Percentiles rank a stretch among this genome's conserved stretches.
phyloP scores from a whole-genome alignment of 768 basidiomycete genomes.

The Lactarius hengduanensis region DNA sequence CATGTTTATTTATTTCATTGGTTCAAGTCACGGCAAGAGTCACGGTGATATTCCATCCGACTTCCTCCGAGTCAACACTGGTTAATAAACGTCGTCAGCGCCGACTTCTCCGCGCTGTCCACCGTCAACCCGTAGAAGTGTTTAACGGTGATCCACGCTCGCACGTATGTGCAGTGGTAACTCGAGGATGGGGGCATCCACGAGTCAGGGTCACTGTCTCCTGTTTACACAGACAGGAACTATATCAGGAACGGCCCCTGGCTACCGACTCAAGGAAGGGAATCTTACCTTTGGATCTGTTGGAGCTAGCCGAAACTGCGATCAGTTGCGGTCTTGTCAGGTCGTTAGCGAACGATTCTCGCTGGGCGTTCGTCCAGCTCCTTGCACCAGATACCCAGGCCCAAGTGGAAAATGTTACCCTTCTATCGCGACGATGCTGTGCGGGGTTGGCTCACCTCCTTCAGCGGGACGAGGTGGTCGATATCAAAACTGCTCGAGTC shows the following conservation, averaged over 20 bases:
- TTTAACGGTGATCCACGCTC: constrained; percentile 53
- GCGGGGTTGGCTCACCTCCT: constrained; percentile 39
- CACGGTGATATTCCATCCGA: background rate
- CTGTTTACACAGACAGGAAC: constrained; percentile 31
- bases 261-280: background rate
- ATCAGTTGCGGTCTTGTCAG: constrained; percentile 53
- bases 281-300: constrained; percentile 46
- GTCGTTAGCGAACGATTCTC: constrained; percentile 56
- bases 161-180: constrained; percentile 52
- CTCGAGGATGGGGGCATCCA: constrained; percentile 51
- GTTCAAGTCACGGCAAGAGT: background rate
- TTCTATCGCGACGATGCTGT: background rate
- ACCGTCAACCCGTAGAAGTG: constrained; percentile 48
- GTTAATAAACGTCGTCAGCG: constrained; percentile 41
- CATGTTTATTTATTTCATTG: no score
- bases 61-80: constrained; percentile 5
- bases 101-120: constrained; percentile 51
- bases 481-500: constrained; percentile 51
- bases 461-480: constrained; percentile 55
- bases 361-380: constrained; percentile 48
- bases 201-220: constrained; percentile 50
- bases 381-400: constrained; percentile 59
- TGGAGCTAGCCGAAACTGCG: constrained; percentile 48
- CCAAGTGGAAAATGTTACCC: constrained; percentile 29
- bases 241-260: background rate